Evolutionary conservation across 83 land plant genomes (phyloP), one percentile per base, ranked within the genome.

Genomic region (Picea abies): DNA sequence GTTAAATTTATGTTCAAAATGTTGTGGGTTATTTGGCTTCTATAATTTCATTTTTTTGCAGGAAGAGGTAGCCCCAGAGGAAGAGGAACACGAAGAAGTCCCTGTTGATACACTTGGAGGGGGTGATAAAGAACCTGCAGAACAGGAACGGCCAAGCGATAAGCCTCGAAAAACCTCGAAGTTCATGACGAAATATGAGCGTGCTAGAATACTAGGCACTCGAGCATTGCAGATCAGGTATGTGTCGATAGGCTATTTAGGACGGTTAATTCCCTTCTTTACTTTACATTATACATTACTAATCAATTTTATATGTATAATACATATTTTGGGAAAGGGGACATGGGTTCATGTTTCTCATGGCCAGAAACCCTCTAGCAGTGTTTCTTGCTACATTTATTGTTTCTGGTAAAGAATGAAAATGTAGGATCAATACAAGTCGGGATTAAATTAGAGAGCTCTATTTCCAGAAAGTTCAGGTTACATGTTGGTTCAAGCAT

Each of bases 211-310:
- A 49, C 83, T 97, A 77, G 99, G 99, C 26, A 97, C 99, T n/a
- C 92, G 99, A 62, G 99, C 99, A 15, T 85, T 97, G 76, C 99
- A 97, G 83, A 97, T 97, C 83, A 96, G 99, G 99, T 91, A 23
- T 41, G 85, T 25, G 22, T 47, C 16, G 2, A 44, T 25, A 56
- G 15, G 58, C 14, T 56, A 85, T 67, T 62, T 11, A 20, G 19
- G 85, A 4, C 19, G 52, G 52, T 80, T 41, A 14, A 82, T 12
- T 56, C 63, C 14, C 58, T 56, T 56, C 58, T 12, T 12, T 3
- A 56, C 0, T 11, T 3, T 56, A 56, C 58, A 56, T 44, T 44
- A 56, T 56, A 11, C 56, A 12, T 56, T 12, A 56, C 15, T 56
- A 2, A 12, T 56, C 58, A 56, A 56, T 56, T 56, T 12, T 11